Evolutionary conservation across 345 rosid species (phyloP).

Genomic region (Salix arbutifolia): DNA sequence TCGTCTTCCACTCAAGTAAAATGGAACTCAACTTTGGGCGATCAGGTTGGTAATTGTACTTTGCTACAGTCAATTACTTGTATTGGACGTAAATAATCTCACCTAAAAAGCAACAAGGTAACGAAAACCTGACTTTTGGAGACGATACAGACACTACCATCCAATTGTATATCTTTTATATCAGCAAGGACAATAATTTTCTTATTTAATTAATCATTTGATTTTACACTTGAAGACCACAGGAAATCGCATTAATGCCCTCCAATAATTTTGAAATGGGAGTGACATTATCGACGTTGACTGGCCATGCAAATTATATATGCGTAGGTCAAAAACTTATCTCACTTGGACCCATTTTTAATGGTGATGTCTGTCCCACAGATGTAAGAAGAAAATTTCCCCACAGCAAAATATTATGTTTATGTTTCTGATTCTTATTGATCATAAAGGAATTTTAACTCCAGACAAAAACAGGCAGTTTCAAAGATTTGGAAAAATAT

Average conservation of each 20-base stretch:
- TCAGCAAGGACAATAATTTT: background rate
- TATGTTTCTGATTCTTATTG: background rate
- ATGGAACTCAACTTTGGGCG: background rate
- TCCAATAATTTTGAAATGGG: background rate
- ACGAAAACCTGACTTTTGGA: slow-evolving; percentile 19
- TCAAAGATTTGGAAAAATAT: background rate
- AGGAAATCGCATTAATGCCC: background rate
- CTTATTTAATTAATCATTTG: background rate
- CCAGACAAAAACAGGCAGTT: background rate
- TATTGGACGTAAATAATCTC: slow-evolving; percentile 11
- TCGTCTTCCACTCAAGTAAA: background rate
- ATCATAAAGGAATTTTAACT: background rate
- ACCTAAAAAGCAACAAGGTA: slow-evolving; percentile 22
- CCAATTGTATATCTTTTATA: background rate
- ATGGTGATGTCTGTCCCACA: background rate
- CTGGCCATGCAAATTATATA: background rate
- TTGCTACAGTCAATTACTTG: background rate
- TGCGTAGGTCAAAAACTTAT: background rate
- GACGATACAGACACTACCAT: slow-evolving; percentile 1
- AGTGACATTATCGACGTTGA: background rate
- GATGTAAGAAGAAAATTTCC: background rate
- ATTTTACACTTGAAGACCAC: slow-evolving; percentile 12
- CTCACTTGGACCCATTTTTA: background rate
- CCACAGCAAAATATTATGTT: background rate
- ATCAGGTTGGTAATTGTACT: background rate